A percentile compares a stretch with the other conserved stretches of the same genome.
These are phyloP conservation scores for Phytophthora pini DNA, from an alignment of 352 stramenopile species.

Conservation along the genomic window DNA sequence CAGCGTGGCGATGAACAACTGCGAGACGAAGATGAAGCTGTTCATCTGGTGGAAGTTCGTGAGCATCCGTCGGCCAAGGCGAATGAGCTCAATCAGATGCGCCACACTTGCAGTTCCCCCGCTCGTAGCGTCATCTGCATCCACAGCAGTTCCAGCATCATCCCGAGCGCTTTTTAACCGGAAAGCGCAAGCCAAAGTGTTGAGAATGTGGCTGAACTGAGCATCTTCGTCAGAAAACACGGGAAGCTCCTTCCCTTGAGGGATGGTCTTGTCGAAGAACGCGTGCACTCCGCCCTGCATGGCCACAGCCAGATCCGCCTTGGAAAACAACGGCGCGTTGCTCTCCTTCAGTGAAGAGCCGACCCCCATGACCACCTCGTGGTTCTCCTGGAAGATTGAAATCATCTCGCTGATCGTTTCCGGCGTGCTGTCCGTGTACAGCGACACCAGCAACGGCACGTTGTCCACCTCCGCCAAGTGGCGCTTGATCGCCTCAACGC, in stretches of 20 bases:
- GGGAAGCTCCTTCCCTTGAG: conserved; percentile 59
- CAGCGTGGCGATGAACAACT: conserved; percentile 80
- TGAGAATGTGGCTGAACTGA: conserved; percentile 85
- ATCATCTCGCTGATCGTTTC: conserved; percentile 96
- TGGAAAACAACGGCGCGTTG: conserved; percentile 81
- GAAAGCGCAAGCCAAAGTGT: conserved; percentile 82
- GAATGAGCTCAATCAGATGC: conserved; percentile 83
- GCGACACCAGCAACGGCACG: conserved; percentile 96
- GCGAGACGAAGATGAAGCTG: conserved; percentile 86
- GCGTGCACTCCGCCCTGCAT: conserved; percentile 71
- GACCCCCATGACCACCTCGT: conserved; percentile 85
- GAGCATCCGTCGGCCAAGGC: conserved; percentile 78
- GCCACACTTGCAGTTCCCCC: conserved; percentile 55
- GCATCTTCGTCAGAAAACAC: conserved; percentile 78
- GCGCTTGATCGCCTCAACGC: conserved; percentile 94
- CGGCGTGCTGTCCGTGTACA: conserved; percentile 98
- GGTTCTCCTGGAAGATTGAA: conserved; percentile 85
- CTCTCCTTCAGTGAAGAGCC: conserved; percentile 78
- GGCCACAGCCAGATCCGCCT: conserved; percentile 73
- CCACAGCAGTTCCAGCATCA: conserved; percentile 4
- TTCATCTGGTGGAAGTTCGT: conserved; percentile 88
- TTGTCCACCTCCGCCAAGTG: conserved; percentile 99
- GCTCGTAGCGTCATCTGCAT: conserved; percentile 34
- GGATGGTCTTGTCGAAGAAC: conserved; percentile 76
- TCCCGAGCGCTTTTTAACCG: conserved; percentile 50